Conservation (phyloP, 2,329 filamentous ascomycete species). For the Fusarium cyanostomum region DNA sequence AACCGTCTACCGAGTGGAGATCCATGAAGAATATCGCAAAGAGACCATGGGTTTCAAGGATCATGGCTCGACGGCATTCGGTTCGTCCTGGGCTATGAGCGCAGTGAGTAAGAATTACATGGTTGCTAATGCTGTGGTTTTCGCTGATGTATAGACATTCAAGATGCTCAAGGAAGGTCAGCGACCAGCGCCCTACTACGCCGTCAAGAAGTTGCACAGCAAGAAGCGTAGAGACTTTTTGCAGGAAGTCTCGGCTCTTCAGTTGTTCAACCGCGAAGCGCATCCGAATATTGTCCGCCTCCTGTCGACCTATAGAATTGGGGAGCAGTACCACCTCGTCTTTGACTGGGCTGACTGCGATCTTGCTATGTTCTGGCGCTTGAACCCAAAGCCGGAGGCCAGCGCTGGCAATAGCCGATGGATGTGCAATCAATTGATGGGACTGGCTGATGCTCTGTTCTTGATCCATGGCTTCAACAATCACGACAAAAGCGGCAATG, state of each 20-base stretch:
- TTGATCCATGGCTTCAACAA: neutral
- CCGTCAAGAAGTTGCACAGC: neutral
- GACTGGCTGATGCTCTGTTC: neutral
- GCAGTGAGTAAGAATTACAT: too few relatives aligned
- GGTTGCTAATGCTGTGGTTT: too few relatives aligned
- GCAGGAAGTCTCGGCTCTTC: neutral
- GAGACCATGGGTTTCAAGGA: too few relatives aligned
- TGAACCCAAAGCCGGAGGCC: accelerated
- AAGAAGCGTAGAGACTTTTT: neutral
- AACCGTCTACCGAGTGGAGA: neutral
- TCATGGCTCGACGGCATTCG: too few relatives aligned
- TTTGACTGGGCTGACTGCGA: neutral
- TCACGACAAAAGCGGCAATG: neutral
- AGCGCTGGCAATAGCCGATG: neutral
- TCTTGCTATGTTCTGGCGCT: neutral
- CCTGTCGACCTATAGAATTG: neutral
- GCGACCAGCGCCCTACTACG: neutral
- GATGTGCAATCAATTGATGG: neutral
- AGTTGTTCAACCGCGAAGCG: accelerated
- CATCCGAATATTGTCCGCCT: neutral
- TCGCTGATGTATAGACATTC: too few relatives aligned
- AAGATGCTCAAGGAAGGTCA: too few relatives aligned
- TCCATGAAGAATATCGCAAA: neutral
- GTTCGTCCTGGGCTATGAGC: too few relatives aligned
- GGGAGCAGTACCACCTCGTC: neutral